Conservation (phyloP, 73 alveolate species). For the Paramecium primaurelia region DNA sequence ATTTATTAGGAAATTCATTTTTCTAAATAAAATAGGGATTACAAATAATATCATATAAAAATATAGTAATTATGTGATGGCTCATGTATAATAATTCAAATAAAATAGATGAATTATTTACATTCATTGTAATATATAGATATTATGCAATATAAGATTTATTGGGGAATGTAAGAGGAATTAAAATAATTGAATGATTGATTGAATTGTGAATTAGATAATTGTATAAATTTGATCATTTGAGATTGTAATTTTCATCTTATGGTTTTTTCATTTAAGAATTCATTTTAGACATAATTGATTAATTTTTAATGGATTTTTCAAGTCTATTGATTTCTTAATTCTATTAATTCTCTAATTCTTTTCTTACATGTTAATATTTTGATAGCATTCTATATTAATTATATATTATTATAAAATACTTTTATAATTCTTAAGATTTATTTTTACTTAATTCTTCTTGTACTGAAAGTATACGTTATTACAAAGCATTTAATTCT, state of each 20-base stretch:
- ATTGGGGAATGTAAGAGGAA: constrained; percentile 37
- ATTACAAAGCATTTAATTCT: constrained; percentile 8
- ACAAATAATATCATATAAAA: neutral
- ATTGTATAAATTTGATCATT: neutral
- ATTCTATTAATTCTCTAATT: neutral
- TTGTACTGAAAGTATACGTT: neutral
- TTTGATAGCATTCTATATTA: neutral
- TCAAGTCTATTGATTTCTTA: neutral
- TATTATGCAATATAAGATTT: neutral
- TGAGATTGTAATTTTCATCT: neutral
- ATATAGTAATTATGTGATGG: neutral
- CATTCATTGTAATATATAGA: neutral
- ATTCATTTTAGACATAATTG: neutral
- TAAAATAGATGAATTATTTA: neutral
- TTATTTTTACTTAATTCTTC: neutral
- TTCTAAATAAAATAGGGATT: neutral
- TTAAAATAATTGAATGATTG: neutral
- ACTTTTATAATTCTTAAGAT: neutral
- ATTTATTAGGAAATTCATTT: neutral
- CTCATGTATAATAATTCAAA: neutral
- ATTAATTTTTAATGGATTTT: neutral
- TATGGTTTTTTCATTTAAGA: neutral
- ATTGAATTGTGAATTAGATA: neutral
- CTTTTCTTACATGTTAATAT: constrained; percentile 25
- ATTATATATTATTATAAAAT: neutral